Base-by-base conservation (phyloP, 805 yeast genomes). In the Metschnikowia aberdeeniae region DNA sequence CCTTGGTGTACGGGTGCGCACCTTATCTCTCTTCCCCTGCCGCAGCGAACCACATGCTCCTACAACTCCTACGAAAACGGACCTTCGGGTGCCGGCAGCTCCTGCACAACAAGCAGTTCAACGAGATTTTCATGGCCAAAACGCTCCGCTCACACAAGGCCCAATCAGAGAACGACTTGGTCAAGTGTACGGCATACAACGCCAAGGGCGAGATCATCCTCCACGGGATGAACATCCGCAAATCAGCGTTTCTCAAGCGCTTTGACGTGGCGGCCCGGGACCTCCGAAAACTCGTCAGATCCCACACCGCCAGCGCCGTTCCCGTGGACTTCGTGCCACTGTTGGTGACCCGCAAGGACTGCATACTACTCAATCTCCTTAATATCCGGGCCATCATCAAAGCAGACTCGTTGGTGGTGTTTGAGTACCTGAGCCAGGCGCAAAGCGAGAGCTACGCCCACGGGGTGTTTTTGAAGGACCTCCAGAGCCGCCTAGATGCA, bases 251-350 rank as follows among this genome's bases (percentile, higher is more conserved):
- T 42, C 64, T 79, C 56, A 60, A 64, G 42, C 60, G 62, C 12
- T 74, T 77, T 57, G 72, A 73, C 47, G 56, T 79, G 27, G 68
- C 74, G 0, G 76, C 81, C 40, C 78, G 86, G 46, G 83, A 86
- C 29, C 74, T 82, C 22, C 73, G 84, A 59, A 66, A 76, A 73
- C 46, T 79, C 29, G 75, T 76, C 28, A 53, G 69, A 27, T 47
- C 58, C 1, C 57, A 50, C 27, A 53, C 52, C 1, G 43, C 49
- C 33, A 33, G 14, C 11, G 28, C 30, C 22, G 54, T 60, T 35
- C 60, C 62, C 44, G 59, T 63, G 36, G 83, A 78, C 51, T 76
- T 79, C 27, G 83, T 79, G n/a, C 84, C 84, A 0, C 73, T 80
- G 32, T 65, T 79, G 3, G 61, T 78, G 41, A 70, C 77, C 1